Percentiles rank a stretch among this genome's conserved stretches.
phyloP scores from a whole-genome alignment of 2,329 filamentous ascomycete genomes.

The Uncinocarpus reesii region DNA sequence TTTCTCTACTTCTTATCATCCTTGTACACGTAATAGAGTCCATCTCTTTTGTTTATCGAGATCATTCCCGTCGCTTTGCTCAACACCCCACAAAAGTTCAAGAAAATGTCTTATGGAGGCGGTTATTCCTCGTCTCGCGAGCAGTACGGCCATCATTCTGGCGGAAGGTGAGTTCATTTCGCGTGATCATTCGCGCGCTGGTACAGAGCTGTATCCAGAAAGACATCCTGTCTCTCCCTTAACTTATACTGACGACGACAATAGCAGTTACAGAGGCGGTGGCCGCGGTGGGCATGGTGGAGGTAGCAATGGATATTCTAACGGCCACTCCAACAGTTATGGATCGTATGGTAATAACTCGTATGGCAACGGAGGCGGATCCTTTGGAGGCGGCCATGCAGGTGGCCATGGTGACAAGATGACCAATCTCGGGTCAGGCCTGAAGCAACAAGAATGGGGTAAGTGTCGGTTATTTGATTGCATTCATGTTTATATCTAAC shows the following conservation, averaged over 20 bases:
- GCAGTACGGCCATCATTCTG: constrained; percentile 35
- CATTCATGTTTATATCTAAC: constrained; percentile 10
- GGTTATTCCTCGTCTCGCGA: constrained; percentile 28
- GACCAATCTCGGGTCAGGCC: constrained; percentile 74
- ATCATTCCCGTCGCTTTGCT: not conserved
- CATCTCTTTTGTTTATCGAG: constrained; percentile 15
- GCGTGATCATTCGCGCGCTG: no score
- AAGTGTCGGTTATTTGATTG: constrained; percentile 34
- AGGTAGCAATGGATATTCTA: constrained; percentile 30
- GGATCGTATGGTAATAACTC: constrained; percentile 20
- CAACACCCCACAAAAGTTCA: constrained; percentile 12
- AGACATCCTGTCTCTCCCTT: not conserved
- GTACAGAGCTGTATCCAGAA: no score
- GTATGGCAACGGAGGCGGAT: constrained; percentile 39
- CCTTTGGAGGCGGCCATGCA: constrained; percentile 48
- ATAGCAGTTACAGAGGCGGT: constrained; percentile 21
- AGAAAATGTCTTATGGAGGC: constrained; percentile 60
- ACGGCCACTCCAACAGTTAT: constrained; percentile 44
- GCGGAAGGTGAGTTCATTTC: constrained; percentile 5
- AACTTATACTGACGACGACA: constrained; percentile 12
- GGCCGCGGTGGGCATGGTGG: constrained; percentile 16
- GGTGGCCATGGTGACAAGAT: constrained; percentile 80
- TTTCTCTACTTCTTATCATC: constrained; percentile 9
- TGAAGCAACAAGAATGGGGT: constrained; percentile 88
- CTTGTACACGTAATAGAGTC: not conserved